Evolutionary conservation across 129 eudicot species (phyloP).

Genomic region (Heracleum sosnowskyi): DNA sequence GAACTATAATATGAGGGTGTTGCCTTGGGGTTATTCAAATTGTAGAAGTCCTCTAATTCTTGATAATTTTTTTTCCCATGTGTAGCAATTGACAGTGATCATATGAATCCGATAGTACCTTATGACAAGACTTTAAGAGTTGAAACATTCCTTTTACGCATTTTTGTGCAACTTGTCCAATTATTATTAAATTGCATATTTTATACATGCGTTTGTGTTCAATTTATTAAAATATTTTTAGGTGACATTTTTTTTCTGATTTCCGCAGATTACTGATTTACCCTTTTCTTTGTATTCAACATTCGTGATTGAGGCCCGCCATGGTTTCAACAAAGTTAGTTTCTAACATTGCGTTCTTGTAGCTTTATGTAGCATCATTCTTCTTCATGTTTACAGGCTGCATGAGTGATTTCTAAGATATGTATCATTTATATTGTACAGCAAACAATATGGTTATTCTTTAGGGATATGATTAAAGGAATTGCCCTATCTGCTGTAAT

Average conservation of each 20-base stretch:
- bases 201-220: neutral
- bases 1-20: neutral
- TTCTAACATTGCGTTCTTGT: neutral
- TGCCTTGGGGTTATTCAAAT: neutral
- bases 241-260: constrained; percentile 12
- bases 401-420: constrained; percentile 4
- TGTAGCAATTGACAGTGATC: neutral
- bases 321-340: constrained; percentile 91
- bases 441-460: constrained; percentile 88
- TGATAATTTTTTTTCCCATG: neutral
- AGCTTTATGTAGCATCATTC: neutral
- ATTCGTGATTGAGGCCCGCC: constrained; percentile 91
- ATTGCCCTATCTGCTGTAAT: constrained; percentile 49
- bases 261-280: constrained; percentile 80
- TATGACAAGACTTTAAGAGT: neutral
- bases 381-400: neutral
- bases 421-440: constrained; percentile 25
- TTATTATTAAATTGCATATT: neutral
- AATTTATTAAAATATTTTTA: neutral
- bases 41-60: neutral
- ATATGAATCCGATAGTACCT: neutral
- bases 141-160: neutral
- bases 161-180: neutral
- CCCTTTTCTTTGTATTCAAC: constrained; percentile 97
- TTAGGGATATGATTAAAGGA: constrained; percentile 88